Evolutionary conservation across 352 stramenopile species (phyloP).

Genomic region (Globisporangium heterothallicum): DNA sequence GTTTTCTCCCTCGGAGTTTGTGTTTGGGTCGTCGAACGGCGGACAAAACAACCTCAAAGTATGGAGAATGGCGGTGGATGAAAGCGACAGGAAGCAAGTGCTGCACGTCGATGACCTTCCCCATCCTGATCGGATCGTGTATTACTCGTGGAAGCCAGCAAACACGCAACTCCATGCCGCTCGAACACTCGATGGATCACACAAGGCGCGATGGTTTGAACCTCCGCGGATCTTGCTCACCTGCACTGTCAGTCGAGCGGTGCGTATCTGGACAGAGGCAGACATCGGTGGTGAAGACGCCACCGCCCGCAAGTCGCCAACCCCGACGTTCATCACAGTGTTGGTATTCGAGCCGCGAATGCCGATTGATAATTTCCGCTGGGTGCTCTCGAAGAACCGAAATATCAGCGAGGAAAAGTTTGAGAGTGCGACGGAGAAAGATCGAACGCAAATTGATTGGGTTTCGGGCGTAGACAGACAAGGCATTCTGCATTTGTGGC

Average conservation of each 20-base stretch:
- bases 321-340: constrained; percentile 23
- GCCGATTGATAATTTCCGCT: constrained; percentile 62
- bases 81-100: constrained; percentile 8
- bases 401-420: constrained; percentile 82
- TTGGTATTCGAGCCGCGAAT: constrained; percentile 50
- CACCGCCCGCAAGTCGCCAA: not conserved
- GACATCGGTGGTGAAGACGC: not conserved
- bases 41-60: constrained; percentile 36
- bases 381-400: constrained; percentile 75
- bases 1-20: constrained; percentile 65
- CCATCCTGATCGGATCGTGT: constrained; percentile 65
- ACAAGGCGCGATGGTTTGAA: constrained; percentile 70
- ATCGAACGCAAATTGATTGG: constrained; percentile 60
- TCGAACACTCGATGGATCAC: constrained; percentile 47
- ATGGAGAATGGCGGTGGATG: constrained; percentile 37
- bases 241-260: constrained; percentile 38
- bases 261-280: constrained; percentile 67
- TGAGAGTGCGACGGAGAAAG: constrained; percentile 30
- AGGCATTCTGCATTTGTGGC: constrained; percentile 68
- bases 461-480: constrained; percentile 61
- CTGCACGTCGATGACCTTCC: constrained; percentile 31
- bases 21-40: constrained; percentile 49
- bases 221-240: constrained; percentile 67
- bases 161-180: constrained; percentile 48
- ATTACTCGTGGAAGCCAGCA: constrained; percentile 78